Evolutionary conservation across 2,329 filamentous ascomycete genomes (phyloP).

Genomic region (Dothideomycetes sp.): DNA sequence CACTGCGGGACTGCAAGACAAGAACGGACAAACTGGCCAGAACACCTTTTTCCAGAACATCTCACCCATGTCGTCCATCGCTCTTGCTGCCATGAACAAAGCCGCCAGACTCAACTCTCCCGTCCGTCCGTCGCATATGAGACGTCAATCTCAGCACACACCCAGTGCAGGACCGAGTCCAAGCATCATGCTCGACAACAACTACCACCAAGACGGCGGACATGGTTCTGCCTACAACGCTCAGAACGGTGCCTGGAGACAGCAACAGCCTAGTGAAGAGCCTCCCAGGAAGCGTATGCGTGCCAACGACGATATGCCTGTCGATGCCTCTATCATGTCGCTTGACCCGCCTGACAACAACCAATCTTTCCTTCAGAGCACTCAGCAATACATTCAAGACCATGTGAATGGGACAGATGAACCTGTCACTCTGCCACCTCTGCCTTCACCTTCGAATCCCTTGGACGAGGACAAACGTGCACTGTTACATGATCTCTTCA

Average conservation of each 20-base stretch:
- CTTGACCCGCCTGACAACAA: constrained; percentile 68
- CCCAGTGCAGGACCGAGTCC: too few species aligned
- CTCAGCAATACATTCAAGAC: constrained; percentile 29
- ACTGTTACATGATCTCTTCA: constrained; percentile 66
- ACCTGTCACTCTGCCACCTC: constrained; percentile 53
- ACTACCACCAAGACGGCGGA: constrained; percentile 33
- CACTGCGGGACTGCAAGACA: constrained; percentile 61
- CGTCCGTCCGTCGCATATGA: constrained; percentile 57
- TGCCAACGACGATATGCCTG: constrained; percentile 30
- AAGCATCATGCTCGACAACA: constrained; percentile 43
- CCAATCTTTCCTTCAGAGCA: constrained; percentile 65
- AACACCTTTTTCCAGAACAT: constrained; percentile 98
- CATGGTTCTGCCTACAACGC: constrained; percentile 61
- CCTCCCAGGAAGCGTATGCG: constrained; percentile 72
- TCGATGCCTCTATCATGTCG: constrained; percentile 51
- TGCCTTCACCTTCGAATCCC: constrained; percentile 49
- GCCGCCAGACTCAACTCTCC: constrained; percentile 81
- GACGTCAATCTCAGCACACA: constrained; percentile 57
- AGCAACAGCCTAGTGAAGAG: constrained; percentile 40
- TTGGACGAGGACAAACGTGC: constrained; percentile 72
- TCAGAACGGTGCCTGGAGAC: constrained; percentile 31
- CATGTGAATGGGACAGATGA: constrained; percentile 41
- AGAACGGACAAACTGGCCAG: constrained; percentile 43
- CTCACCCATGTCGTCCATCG: constrained; percentile 82
- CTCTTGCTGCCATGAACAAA: constrained; percentile 93